Evolutionary conservation across 2,329 filamentous ascomycete species (phyloP).

Genomic region (Fusarium sp.): DNA sequence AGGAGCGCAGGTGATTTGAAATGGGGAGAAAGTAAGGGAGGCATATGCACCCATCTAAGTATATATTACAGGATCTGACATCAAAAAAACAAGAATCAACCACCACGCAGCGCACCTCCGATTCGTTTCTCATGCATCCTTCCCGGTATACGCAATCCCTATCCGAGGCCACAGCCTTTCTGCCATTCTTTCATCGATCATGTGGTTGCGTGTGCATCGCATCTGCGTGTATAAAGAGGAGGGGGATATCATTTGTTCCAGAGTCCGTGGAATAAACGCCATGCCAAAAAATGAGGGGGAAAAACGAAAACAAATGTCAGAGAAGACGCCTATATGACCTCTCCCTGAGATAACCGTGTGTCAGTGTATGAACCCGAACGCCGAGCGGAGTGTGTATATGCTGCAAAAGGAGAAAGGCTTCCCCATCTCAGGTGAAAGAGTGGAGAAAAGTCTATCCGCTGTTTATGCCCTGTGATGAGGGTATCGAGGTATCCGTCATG

Average conservation of each 20-base stretch:
- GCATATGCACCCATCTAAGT: constrained; percentile 25
- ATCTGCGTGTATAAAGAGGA: constrained; percentile 36
- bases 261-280: constrained; percentile 41
- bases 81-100: constrained; percentile 13
- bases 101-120: constrained; percentile 10
- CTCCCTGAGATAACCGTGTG: constrained; percentile 13
- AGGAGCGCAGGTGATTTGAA: neutral
- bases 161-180: constrained; percentile 2
- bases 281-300: constrained; percentile 22
- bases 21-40: constrained; percentile 12
- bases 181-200: constrained; percentile 29
- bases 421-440: constrained; percentile 4
- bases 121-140: constrained; percentile 29
- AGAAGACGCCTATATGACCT: constrained; percentile 6
- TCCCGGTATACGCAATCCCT: constrained; percentile 25
- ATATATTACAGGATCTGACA: constrained; percentile 43
- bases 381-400: constrained; percentile 31
- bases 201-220: constrained; percentile 26
- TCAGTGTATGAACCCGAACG: constrained; percentile 36
- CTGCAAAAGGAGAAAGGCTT: constrained; percentile 3
- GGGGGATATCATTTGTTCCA: constrained; percentile 47
- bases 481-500: constrained; percentile 1
- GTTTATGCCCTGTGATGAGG: constrained; percentile 5
- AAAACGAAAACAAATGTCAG: neutral
- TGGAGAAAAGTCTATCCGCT: constrained; percentile 11